Base-by-base conservation (phyloP, 75 land plant species). In the Cupressus sempervirens region DNA sequence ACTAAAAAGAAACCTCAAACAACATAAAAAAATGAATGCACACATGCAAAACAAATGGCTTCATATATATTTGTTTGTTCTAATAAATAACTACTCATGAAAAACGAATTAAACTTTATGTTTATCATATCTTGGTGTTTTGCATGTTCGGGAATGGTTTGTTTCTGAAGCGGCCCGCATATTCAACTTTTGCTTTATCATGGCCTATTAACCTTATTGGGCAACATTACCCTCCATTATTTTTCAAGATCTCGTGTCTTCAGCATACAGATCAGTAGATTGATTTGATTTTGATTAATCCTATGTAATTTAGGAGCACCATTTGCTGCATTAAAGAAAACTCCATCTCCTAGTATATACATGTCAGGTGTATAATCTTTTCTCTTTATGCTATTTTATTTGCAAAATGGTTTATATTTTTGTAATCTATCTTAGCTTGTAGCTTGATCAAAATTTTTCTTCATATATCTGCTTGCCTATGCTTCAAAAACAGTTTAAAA, bases 281-380 rank as follows among this genome's bases (percentile, higher is more conserved):
- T 79, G 43, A 38, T 79, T 29, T 8, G 30, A 18, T 79, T 79
- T 79, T 79, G 29, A 79, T 43, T 9, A 23, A 79, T 79, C 45
- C 81, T 45, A 41, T 45, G 30, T 79, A 30, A 70, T 70, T 50
- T 79, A 79, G 81, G 50, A 41, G 43, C 46, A 43, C 46, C 81
- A 35, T 77, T 77, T 20, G 26, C n/a, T 77, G 81, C 81, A 45
- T 41, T 50, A 10, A 79, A 43, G 81, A 79, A 79, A 79, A 79
- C 50, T 45, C 30, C 48, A 11, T 79, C 81, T 45, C 48, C 81
- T 79, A 79, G 81, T 41, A 45, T 45, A 79, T n/a, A 48, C 23
- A 45, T 41, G 40, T 43, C n/a, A 41, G 81, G 81, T 79, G 45
- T 29, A 43, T 79, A 26, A 23, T 79, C n/a, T 26, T 41, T 36